A percentile compares a stretch with the other conserved stretches of the same genome.
Evolutionary conservation across 2,329 filamentous ascomycete species (phyloP).

Genomic region (Aspergillus latus): DNA sequence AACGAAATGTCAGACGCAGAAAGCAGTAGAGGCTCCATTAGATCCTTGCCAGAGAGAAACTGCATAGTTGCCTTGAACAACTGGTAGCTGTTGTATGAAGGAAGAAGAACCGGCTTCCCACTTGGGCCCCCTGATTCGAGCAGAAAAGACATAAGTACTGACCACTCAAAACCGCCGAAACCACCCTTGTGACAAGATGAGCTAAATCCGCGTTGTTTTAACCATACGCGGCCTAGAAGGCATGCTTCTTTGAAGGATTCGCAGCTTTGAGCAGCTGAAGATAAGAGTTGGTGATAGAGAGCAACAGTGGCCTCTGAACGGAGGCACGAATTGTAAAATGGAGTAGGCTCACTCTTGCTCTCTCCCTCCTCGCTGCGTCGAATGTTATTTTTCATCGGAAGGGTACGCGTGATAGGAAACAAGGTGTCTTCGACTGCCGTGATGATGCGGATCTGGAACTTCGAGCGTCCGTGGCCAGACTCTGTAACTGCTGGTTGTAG

Average conservation of each 20-base stretch:
- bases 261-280: conserved; percentile 67
- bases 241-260: conserved; percentile 78
- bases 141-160: conserved; percentile 73
- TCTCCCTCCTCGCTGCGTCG: conserved; percentile 53
- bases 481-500: conserved; percentile 40
- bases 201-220: conserved; percentile 80
- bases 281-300: conserved; percentile 72
- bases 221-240: conserved; percentile 81
- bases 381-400: conserved; percentile 68
- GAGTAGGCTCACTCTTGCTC: conserved; percentile 56
- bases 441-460: conserved; percentile 70
- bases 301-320: conserved; percentile 74
- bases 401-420: conserved; percentile 71
- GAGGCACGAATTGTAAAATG: conserved; percentile 86
- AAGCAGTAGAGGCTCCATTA: conserved; percentile 64
- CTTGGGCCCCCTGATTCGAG: conserved; percentile 74
- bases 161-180: conserved; percentile 93
- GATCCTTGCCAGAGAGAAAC: conserved; percentile 72
- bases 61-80: conserved; percentile 94
- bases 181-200: conserved; percentile 71
- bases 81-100: conserved; percentile 84
- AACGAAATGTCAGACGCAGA: conserved; percentile 33
- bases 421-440: conserved; percentile 68
- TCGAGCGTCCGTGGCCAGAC: conserved; percentile 41
- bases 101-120: conserved; percentile 70